Base-by-base conservation (phyloP, 805 yeast genomes). In the Candida incommunis region DNA sequence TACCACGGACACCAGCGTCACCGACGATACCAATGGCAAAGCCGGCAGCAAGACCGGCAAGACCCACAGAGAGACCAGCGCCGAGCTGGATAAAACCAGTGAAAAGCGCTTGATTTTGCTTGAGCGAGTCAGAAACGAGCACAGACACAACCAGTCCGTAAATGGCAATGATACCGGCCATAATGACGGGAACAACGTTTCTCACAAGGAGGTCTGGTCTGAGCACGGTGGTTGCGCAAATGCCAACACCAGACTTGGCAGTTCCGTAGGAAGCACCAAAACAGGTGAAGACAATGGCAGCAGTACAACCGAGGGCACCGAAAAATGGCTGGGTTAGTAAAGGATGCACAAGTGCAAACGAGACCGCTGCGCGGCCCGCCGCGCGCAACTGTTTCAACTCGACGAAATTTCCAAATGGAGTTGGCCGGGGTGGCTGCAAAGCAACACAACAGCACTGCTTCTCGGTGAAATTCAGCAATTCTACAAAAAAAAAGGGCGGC, bases 91-190 rank as follows among this genome's bases (percentile, higher is more conserved):
- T 87, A 75, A 90, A 90, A 54, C 97, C 97, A 50, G 96, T 86
- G 74, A 84, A 90, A 54, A 90, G 72, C 47, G 97, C 94, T 70
- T 88, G 95, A 58, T 76, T 73, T 69, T 88, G 96, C 60, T 78
- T 78, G 60, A 90, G 76, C 44, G 90, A 79, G 59, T 84, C 92
- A 46, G 96, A 82, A 52, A 90, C 90, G 64, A 90, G 76, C 52
- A 90, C 98, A 22, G 96, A 83, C 49, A 90, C 96, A 52, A 90
- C 97, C 62, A 90, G 72, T 48, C 98, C 98, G 66, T 90, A 90
- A 47, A 90, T 88, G 70, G 97, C 96, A 71, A 90, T 87, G 63
- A 90, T 90, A 90, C 98, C 98, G 53, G 97, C 96, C 96, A 90
- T 90, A 71, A 90, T 79, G 57, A 92, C 96, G 53, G 98, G 98